Conservation (phyloP, 495 filamentous ascomycete genomes). For the Neurospora cerealis region DNA sequence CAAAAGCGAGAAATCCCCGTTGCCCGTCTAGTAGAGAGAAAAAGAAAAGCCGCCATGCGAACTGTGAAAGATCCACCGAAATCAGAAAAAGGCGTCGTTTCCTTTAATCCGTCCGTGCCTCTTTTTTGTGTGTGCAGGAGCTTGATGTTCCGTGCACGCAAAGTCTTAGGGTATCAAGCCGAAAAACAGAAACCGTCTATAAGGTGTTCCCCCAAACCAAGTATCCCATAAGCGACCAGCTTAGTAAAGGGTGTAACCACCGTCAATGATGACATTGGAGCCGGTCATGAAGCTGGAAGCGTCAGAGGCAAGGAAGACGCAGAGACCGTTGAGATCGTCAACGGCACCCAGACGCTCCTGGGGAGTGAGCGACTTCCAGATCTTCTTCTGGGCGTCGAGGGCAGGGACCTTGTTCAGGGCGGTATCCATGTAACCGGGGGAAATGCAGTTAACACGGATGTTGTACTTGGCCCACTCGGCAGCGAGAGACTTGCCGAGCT, state of each 20-base stretch:
- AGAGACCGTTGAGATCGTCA: slow-evolving; percentile 69
- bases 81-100: not conserved
- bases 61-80: not conserved
- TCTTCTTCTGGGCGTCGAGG: slow-evolving; percentile 64
- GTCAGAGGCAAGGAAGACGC: slow-evolving; percentile 68
- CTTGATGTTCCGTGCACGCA: not conserved
- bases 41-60: not conserved
- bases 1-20: not conserved
- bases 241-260: slow-evolving; percentile 43
- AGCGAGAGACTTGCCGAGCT: slow-evolving; percentile 64
- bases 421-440: slow-evolving; percentile 75
- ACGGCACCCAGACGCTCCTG: slow-evolving; percentile 61
- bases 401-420: slow-evolving; percentile 63
- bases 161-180: not conserved
- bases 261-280: slow-evolving; percentile 64
- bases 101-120: not conserved
- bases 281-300: slow-evolving; percentile 72
- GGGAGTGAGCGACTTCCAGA: slow-evolving; percentile 69
- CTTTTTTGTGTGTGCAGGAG: not conserved
- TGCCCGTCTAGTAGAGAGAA: not conserved
- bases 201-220: not conserved
- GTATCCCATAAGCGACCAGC: not conserved
- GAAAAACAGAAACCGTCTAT: not conserved
- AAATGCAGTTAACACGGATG: slow-evolving; percentile 71
- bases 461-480: slow-evolving; percentile 70